These are phyloP conservation scores for Ambrosia artemisiifolia DNA, from an alignment of 129 eudicot genomes.

Conservation along the genomic window DNA sequence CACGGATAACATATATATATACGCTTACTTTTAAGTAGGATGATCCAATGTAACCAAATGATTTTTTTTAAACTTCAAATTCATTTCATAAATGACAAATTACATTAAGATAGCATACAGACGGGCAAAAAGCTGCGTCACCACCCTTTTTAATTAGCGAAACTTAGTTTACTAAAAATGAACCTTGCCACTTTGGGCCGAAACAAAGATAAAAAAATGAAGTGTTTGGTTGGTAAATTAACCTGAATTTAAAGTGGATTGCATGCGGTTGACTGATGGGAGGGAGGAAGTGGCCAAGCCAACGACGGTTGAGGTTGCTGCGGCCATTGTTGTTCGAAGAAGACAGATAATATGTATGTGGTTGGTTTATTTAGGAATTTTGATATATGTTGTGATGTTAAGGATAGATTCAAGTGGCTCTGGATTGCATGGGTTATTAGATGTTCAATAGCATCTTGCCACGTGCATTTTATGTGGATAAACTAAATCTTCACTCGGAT, in stretches of 20 bases:
- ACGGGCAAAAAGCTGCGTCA: too few species aligned
- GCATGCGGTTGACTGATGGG: conserved; percentile 37
- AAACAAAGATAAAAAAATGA: neutral
- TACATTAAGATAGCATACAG: too few species aligned
- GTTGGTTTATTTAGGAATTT: conserved; percentile 14
- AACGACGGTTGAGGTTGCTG: conserved; percentile 60
- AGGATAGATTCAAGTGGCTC: conserved; percentile 35
- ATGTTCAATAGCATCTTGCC: conserved; percentile 54
- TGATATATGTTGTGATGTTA: conserved; percentile 32
- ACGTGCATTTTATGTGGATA: conserved; percentile 64
- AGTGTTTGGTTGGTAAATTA: neutral
- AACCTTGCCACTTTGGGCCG: too few species aligned
- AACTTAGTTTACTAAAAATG: too few species aligned
- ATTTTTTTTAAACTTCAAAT: too few species aligned
- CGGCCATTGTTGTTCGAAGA: conserved; percentile 46
- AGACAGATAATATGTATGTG: neutral
- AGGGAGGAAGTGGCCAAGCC: conserved; percentile 80
- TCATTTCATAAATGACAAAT: too few species aligned
- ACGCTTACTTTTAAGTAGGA: neutral
- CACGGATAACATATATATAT: too few species aligned
- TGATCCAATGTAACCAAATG: neutral
- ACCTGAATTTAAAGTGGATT: conserved; percentile 54
- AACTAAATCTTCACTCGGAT: conserved; percentile 21
- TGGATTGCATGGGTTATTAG: conserved; percentile 41
- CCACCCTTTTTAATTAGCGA: too few species aligned